Base-by-base conservation (phyloP, 1,139 yeast genomes). In the Komagataea norvegica region DNA sequence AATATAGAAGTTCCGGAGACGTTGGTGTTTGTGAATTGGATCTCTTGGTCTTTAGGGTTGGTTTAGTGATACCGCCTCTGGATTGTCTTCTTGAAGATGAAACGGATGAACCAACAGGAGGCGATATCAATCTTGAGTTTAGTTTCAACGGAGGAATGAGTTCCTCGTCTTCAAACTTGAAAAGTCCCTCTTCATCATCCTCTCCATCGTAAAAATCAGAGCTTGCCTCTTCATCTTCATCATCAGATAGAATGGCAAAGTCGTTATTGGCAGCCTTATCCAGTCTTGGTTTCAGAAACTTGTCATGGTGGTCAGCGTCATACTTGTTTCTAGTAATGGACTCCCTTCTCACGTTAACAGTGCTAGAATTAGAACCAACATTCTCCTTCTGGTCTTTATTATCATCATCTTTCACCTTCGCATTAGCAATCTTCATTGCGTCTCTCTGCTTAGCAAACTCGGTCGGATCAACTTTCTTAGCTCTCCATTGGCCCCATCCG, bases 401-500 rank as follows among this genome's bases (percentile, higher is more conserved):
- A 59, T 64, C 59, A 52, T 66, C 59, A 49, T 62, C 60, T 45
- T 61, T 58, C 26, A 64, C 67, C 45, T 60, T 59, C 19, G 57
- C 59, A 43, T 56, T 63, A 18, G 59, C 54, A 16, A 54, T 51
- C 38, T 57, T 56, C 6, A 57, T 49, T 9, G 47, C 41, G 25
- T 55, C 57, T 29, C 66, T 52, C 37, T 61, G 59, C 23, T 47
- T 67, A 23, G 67, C 70, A 42, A 77, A 77, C 41, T 62, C 63
- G 43, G 70, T 76, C 8, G 72, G 59, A 36, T 70, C 73, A 13
- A 72, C 75, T 34, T 69, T 64, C 43, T 79, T 70, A 7, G 89
- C 94, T 20, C 89, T 87, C 97, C 97, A 89, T 56, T 91, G 93
- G 42, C 97, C 97, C 97, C 97, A 89, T 19, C 96, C 96, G 29